Evolutionary conservation across 176 grass and related monocot genomes (phyloP).

Genomic region (Poa annua): DNA sequence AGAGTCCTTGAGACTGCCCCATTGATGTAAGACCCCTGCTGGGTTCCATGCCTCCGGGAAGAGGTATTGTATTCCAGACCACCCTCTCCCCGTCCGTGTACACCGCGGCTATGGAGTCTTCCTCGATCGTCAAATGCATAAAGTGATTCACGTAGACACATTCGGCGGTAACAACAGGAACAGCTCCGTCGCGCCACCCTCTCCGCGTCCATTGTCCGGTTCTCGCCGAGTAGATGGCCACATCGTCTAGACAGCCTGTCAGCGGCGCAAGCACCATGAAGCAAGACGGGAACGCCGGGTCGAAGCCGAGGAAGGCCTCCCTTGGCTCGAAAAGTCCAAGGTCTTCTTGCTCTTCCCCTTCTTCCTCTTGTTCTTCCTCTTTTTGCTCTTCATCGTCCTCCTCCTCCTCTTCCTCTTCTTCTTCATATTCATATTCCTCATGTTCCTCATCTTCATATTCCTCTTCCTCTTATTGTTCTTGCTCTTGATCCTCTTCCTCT

Average conservation of each 20-base stretch:
- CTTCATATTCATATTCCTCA: too few species aligned
- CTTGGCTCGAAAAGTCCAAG: too few species aligned
- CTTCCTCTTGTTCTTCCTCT: too few species aligned
- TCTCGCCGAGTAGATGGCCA: neutral
- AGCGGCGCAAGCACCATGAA: neutral
- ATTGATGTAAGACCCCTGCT: neutral
- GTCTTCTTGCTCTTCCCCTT: too few species aligned
- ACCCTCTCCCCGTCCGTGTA: neutral
- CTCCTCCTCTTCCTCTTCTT: too few species aligned
- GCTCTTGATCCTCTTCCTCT: too few species aligned
- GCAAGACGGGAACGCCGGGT: neutral
- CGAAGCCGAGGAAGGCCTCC: neutral
- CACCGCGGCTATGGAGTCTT: neutral
- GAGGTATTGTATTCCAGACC: neutral
- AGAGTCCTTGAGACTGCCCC: neutral
- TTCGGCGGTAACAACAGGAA: neutral
- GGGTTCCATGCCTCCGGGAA: neutral
- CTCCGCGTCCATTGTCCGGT: neutral
- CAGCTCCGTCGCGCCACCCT: neutral
- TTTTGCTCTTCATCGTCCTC: too few species aligned
- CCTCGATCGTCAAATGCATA: neutral
- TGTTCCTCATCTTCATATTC: too few species aligned
- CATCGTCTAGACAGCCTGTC: neutral
- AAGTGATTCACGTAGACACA: neutral
- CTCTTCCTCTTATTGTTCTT: too few species aligned